phyloP scores from a whole-genome alignment of 495 filamentous ascomycete species.

The Tuber calosporum region DNA sequence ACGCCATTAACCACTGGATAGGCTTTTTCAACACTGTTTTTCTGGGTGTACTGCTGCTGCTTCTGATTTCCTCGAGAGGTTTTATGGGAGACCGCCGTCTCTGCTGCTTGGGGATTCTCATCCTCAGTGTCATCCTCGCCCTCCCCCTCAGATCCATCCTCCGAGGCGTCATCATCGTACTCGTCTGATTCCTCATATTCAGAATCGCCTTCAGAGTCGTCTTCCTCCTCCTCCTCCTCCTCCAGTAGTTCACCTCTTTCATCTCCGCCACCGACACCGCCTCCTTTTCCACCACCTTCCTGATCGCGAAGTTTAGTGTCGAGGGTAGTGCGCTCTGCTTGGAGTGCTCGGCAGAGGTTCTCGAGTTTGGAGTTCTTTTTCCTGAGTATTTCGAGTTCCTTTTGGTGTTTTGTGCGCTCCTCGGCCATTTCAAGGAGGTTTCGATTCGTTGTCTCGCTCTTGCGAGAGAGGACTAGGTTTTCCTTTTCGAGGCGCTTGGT shows the following conservation, averaged over 20 bases:
- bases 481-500: conserved; percentile 96
- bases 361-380: conserved; percentile 91
- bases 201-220: conserved; percentile 55
- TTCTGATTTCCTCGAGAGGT: conserved; percentile 4
- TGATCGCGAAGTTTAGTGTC: conserved; percentile 30
- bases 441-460: conserved; percentile 85
- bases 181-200: conserved; percentile 72
- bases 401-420: conserved; percentile 73
- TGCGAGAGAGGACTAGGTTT: conserved; percentile 81
- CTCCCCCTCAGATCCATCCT: conserved; percentile 43
- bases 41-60: conserved; percentile 6
- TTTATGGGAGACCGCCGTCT: background rate
- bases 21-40: background rate
- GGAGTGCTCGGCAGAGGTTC: conserved; percentile 53
- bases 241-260: conserved; percentile 44
- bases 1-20: background rate
- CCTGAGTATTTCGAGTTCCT: conserved; percentile 69
- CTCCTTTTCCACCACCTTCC: conserved; percentile 1
- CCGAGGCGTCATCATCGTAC: conserved; percentile 51
- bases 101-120: conserved; percentile 26
- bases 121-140: conserved; percentile 37
- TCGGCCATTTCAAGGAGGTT: conserved; percentile 99
- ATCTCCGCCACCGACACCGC: background rate
- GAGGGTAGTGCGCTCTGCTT: conserved; percentile 37
- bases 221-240: conserved; percentile 52